A percentile compares a stretch with the other conserved stretches of the same genome.
These are phyloP conservation scores for Dictyostelium capitatum DNA, from an alignment of 78 protist genomes.

Conservation along the genomic window DNA sequence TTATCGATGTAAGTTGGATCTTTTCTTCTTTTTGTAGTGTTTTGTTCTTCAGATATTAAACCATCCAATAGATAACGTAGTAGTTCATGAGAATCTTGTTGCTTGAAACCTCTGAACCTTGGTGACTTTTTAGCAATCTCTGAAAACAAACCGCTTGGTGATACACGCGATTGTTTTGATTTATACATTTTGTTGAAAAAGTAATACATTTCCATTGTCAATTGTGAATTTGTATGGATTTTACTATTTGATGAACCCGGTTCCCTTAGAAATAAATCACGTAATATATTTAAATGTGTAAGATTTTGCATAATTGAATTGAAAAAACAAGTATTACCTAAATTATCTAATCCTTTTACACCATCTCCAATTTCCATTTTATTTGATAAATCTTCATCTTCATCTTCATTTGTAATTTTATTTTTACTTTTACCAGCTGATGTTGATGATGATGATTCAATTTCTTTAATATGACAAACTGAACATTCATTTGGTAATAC, in stretches of 20 bases:
- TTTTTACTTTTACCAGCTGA: not conserved
- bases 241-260: constrained; percentile 15
- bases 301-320: constrained; percentile 79
- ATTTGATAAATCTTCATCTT: not conserved
- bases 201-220: constrained; percentile 64
- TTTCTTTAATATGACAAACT: not conserved
- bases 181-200: constrained; percentile 62
- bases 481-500: not conserved
- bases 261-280: constrained; percentile 40
- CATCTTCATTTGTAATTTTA: not conserved
- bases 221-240: constrained; percentile 1
- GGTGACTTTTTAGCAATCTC: constrained; percentile 79
- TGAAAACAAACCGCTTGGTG: constrained; percentile 63
- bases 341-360: constrained; percentile 64
- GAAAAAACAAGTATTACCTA: constrained; percentile 81
- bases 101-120: constrained; percentile 76
- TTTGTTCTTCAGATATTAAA: constrained; percentile 77
- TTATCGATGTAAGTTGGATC: constrained; percentile 76
- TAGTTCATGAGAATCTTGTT: constrained; percentile 84
- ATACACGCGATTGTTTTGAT: not conserved
- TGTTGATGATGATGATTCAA: not conserved
- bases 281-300: constrained; percentile 47
- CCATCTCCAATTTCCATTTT: constrained; percentile 40
- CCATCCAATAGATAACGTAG: constrained; percentile 67
- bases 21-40: constrained; percentile 6